Evolutionary conservation across 352 stramenopile species (phyloP).

Genomic region (Thalassiosira ordinaria): DNA sequence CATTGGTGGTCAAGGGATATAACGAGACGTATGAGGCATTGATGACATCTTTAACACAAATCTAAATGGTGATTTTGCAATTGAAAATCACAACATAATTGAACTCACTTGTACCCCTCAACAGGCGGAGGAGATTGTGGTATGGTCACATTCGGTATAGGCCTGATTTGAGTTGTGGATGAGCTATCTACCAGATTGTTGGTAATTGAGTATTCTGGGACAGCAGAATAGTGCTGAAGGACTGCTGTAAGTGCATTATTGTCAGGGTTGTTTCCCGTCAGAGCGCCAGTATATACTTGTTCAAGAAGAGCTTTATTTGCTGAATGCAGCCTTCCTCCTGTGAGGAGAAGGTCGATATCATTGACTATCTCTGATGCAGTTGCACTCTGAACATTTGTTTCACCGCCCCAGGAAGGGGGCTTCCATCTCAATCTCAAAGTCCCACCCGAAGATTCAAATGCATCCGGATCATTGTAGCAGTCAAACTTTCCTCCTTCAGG

Average conservation of each 20-base stretch:
- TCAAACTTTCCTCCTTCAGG: constrained; percentile 36
- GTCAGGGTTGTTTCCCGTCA: constrained; percentile 20
- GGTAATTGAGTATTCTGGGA: constrained; percentile 71
- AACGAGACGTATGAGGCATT: too few species aligned
- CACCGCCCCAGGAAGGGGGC: constrained; percentile 52
- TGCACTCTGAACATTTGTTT: constrained; percentile 49
- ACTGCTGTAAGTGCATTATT: constrained; percentile 37
- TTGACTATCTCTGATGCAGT: constrained; percentile 42
- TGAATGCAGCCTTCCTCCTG: constrained; percentile 48
- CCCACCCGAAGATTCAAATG: constrained; percentile 5
- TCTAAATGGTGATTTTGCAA: too few species aligned
- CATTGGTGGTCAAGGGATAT: too few species aligned
- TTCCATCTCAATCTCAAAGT: constrained; percentile 37
- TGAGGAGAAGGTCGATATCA: constrained; percentile 74
- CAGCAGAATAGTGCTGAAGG: constrained; percentile 48
- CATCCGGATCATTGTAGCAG: neutral
- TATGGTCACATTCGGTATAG: constrained; percentile 28
- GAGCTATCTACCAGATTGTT: constrained; percentile 46
- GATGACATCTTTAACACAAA: too few species aligned
- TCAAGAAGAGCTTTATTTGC: constrained; percentile 46
- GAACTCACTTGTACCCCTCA: constrained; percentile 58
- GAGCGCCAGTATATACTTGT: constrained; percentile 34
- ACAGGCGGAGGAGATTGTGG: constrained; percentile 38
- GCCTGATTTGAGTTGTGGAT: constrained; percentile 13
- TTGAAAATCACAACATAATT: neutral